Percentiles rank a stretch among this genome's conserved stretches.
These are phyloP conservation scores for Clonostachys sp. DNA, from an alignment of 2,329 filamentous ascomycete genomes.

Conservation along the genomic window DNA sequence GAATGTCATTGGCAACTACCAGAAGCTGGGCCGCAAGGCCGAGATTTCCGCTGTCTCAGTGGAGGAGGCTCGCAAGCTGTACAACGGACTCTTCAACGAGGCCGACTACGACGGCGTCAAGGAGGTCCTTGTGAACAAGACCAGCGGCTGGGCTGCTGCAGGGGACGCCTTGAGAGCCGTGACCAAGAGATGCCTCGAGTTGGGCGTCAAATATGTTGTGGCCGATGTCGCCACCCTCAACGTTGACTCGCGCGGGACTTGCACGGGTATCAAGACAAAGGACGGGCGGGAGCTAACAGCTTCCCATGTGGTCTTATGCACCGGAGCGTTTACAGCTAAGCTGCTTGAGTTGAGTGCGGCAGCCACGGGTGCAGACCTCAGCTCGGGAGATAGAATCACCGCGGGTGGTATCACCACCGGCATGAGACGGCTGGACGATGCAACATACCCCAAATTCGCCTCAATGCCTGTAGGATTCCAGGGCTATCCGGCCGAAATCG, in stretches of 20 bases:
- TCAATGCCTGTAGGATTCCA: constrained; percentile 44
- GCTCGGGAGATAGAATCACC: constrained; percentile 47
- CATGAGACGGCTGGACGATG: constrained; percentile 46
- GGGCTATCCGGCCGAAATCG: constrained; percentile 27
- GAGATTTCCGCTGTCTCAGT: constrained; percentile 38
- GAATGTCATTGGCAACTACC: constrained; percentile 49
- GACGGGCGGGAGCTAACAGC: constrained; percentile 40
- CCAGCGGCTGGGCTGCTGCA: constrained; percentile 61
- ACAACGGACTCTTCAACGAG: constrained; percentile 53
- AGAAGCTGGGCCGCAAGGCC: constrained; percentile 29
- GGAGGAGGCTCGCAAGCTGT: constrained; percentile 41
- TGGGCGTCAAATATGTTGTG: constrained; percentile 55
- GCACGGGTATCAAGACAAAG: constrained; percentile 41
- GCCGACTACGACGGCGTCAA: constrained; percentile 56
- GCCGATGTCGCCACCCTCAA: constrained; percentile 45
- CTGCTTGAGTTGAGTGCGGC: constrained; percentile 47
- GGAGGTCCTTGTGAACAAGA: constrained; percentile 56
- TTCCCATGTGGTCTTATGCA: constrained; percentile 46
- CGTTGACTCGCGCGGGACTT: constrained; percentile 29
- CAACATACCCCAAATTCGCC: constrained; percentile 36
- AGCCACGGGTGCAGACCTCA: constrained; percentile 36
- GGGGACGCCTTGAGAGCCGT: constrained; percentile 51
- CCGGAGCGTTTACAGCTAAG: constrained; percentile 53
- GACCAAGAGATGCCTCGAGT: constrained; percentile 43
- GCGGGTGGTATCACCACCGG: constrained; percentile 57